A percentile compares a stretch with the other conserved stretches of the same genome.
These are phyloP conservation scores for Solanum ahanhuiri DNA, from an alignment of 257 asterid species.

Conservation along the genomic window DNA sequence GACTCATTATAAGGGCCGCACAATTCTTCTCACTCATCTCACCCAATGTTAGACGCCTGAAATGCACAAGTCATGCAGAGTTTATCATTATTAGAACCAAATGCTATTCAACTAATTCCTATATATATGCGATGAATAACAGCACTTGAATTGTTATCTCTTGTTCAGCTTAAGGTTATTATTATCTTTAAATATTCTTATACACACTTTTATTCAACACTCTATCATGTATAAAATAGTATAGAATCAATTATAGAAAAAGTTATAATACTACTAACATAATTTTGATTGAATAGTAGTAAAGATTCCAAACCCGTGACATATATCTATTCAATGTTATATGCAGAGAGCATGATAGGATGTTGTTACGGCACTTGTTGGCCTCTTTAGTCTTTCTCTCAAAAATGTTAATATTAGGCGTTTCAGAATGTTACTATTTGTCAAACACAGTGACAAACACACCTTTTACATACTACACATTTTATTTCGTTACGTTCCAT, in stretches of 20 bases:
- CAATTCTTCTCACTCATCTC: no score
- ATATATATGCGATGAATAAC: not conserved
- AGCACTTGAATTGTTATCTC: not conserved
- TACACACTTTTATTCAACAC: not conserved
- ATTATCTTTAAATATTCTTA: not conserved
- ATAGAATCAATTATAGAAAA: not conserved
- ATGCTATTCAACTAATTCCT: not conserved
- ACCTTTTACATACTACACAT: not conserved
- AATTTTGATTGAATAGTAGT: not conserved
- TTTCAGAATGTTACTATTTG: not conserved
- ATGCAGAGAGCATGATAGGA: not conserved
- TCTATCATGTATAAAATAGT: not conserved
- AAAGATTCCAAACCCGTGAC: not conserved
- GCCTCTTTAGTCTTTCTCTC: not conserved
- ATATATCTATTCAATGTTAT: not conserved
- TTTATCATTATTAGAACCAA: not conserved
- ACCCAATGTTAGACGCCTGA: no score
- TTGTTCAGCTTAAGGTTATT: not conserved
- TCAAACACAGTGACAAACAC: not conserved
- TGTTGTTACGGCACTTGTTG: not conserved
- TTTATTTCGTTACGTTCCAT: not conserved
- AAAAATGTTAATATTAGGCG: not conserved
- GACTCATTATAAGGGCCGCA: no score
- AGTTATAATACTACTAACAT: not conserved
- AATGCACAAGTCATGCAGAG: not conserved